Conservation (phyloP, 371 early-diverging fungal genomes). For the Mortierella sp. region DNA sequence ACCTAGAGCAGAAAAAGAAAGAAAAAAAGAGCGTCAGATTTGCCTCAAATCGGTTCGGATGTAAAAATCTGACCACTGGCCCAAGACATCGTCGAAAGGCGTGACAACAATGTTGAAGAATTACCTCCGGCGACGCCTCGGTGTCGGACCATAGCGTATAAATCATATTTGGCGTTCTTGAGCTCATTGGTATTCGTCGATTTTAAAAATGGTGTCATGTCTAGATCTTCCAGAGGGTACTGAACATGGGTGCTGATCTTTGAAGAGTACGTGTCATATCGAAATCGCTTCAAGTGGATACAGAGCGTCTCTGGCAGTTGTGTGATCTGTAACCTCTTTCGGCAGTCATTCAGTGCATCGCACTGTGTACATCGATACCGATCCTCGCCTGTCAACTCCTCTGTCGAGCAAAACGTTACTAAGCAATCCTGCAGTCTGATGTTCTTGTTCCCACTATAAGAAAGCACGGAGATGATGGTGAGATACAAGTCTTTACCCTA, state of each 20-base stretch:
- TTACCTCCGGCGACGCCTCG: conserved; percentile 57
- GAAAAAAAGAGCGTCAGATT: neutral
- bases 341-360: conserved; percentile 44
- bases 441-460: conserved; percentile 16
- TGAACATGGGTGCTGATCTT: conserved; percentile 62
- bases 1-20: conserved; percentile 9
- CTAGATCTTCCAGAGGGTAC: conserved; percentile 60
- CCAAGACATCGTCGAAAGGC: too few species aligned
- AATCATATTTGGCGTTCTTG: conserved; percentile 48
- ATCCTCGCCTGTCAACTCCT: conserved; percentile 57
- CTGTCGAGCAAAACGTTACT: conserved; percentile 55
- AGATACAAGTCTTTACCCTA: too few species aligned
- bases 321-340: conserved; percentile 55
- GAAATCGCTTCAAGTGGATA: conserved; percentile 61
- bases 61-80: too few species aligned
- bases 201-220: conserved; percentile 57
- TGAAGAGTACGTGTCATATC: conserved; percentile 53
- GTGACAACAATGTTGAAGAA: too few species aligned
- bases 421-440: conserved; percentile 57
- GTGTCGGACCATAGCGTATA: conserved; percentile 61
- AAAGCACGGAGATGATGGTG: neutral
- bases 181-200: conserved; percentile 29
- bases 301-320: conserved; percentile 58
- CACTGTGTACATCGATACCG: conserved; percentile 57
- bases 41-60: neutral